These are phyloP conservation scores for Linnemannia hyalina DNA, from an alignment of 192 early-diverging fungal genomes.

Conservation along the genomic window DNA sequence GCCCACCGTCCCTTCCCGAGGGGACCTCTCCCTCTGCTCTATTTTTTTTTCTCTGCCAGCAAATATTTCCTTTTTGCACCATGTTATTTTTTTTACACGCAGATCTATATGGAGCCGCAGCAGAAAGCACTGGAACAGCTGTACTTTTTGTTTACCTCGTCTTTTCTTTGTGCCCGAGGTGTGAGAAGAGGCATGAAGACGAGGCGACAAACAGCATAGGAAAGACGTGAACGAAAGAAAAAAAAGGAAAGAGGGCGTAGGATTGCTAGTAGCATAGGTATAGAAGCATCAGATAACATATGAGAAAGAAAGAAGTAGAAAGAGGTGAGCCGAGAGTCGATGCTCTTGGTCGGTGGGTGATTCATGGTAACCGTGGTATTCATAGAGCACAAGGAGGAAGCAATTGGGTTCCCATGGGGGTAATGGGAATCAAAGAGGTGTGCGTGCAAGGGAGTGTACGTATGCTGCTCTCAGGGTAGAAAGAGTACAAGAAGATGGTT, in stretches of 20 bases:
- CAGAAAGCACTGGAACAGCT: conserved; percentile 13
- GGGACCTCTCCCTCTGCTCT: background rate
- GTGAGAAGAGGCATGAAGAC: background rate
- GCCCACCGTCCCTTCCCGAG: no score
- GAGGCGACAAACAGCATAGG: background rate
- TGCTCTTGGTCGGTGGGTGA: background rate
- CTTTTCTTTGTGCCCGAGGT: background rate
- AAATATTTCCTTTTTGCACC: background rate
- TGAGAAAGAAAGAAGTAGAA: background rate
- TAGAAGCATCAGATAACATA: background rate
- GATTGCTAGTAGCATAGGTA: background rate
- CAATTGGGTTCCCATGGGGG: background rate
- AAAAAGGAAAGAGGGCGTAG: background rate
- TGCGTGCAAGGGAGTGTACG: background rate
- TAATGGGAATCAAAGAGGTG: background rate
- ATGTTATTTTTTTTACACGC: background rate
- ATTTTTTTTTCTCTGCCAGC: background rate
- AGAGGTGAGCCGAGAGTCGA: background rate
- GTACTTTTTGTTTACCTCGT: background rate
- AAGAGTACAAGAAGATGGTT: background rate
- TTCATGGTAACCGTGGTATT: background rate
- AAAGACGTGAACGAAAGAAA: background rate
- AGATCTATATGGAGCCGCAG: conserved; percentile 33
- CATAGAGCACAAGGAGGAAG: background rate
- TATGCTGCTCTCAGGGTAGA: background rate